Conservation (phyloP, 129 eudicot genomes). For the Solidago caesia region DNA sequence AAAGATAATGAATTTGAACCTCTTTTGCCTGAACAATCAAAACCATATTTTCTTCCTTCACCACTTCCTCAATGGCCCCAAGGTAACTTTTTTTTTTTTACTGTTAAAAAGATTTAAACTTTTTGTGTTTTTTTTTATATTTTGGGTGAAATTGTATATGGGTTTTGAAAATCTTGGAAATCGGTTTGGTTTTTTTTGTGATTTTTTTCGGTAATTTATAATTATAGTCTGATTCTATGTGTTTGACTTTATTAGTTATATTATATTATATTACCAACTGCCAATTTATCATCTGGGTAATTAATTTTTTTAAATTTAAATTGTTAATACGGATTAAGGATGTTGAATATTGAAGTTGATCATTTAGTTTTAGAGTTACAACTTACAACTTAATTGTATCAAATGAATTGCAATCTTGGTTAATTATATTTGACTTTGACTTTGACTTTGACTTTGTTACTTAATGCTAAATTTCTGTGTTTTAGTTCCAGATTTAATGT, state of each 20-base stretch:
- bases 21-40: constrained; percentile 23
- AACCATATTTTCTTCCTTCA: constrained; percentile 68
- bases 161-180: neutral
- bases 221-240: constrained; percentile 5
- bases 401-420: neutral
- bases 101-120: neutral
- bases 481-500: neutral
- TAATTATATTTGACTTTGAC: constrained; percentile 28
- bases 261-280: constrained; percentile 4
- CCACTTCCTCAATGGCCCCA: constrained; percentile 87
- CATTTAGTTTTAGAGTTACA: neutral
- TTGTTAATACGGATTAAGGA: neutral
- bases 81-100: constrained; percentile 43
- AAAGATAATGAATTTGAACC: constrained; percentile 33
- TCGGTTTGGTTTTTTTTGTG: neutral
- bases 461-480: constrained; percentile 1
- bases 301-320: neutral
- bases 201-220: neutral
- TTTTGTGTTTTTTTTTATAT: neutral
- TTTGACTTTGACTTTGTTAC: too few relatives aligned
- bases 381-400: constrained; percentile 16
- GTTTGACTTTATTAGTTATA: constrained; percentile 4
- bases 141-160: constrained; percentile 13
- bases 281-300: neutral
- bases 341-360: neutral